Conservation (phyloP, 139 green algal genomes). For the Chlamydomonas sphaeroides region DNA sequence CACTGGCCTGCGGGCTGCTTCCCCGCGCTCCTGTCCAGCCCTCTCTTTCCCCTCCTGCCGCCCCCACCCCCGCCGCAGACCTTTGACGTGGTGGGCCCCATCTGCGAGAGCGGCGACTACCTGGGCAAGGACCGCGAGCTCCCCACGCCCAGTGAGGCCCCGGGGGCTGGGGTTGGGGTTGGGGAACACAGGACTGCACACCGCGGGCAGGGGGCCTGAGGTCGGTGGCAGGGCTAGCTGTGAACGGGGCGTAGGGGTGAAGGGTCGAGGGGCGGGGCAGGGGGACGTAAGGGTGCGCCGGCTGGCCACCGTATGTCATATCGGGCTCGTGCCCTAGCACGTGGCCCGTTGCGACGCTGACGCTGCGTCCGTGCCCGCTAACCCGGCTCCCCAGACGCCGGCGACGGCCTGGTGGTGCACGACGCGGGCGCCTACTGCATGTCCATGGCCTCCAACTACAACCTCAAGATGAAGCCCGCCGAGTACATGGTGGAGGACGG, state of each 20-base stretch:
- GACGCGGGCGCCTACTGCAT: conserved; percentile 98
- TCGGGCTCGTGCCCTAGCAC: too few relatives aligned
- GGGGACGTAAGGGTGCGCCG: too few relatives aligned
- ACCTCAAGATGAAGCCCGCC: conserved; percentile 94
- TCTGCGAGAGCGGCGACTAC: conserved; percentile 98
- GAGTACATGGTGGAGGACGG: conserved; percentile 93
- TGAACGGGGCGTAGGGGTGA: too few relatives aligned
- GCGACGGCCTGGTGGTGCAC: conserved; percentile 90
- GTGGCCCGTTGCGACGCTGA: too few relatives aligned
- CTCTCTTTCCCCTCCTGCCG: neutral
- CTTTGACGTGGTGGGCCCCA: conserved; percentile 95
- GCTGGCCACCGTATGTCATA: too few relatives aligned
- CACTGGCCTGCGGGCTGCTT: too few relatives aligned
- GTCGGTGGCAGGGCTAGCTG: too few relatives aligned
- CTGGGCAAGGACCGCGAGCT: conserved; percentile 91
- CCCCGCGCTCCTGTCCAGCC: neutral
- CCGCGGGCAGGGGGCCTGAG: too few relatives aligned
- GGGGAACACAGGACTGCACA: too few relatives aligned
- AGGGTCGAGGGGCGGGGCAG: too few relatives aligned
- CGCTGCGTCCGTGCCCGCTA: too few relatives aligned
- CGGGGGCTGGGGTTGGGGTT: neutral
- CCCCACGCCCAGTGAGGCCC: conserved; percentile 63
- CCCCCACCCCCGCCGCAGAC: conserved; percentile 27
- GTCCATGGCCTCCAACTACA: conserved; percentile 98
- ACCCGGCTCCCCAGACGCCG: conserved; percentile 59